Evolutionary conservation across 2,329 filamentous ascomycete genomes (phyloP).

Genomic region (Ascochyta fabae): DNA sequence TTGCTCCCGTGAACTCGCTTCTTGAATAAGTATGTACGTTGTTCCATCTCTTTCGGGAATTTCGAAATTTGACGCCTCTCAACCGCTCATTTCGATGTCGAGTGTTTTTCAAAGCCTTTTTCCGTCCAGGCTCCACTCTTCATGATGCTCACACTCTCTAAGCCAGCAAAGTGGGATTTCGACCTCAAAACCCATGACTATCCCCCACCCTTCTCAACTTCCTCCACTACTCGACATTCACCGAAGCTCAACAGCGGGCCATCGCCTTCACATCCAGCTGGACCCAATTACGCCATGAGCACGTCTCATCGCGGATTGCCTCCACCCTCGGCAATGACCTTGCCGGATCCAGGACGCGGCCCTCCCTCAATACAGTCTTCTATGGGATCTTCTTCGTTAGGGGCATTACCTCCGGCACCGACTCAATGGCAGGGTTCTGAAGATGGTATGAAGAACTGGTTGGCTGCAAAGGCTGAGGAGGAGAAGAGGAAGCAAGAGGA

Average conservation of each 20-base stretch:
- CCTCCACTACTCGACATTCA: conserved; percentile 48
- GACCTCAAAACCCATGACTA: conserved; percentile 59
- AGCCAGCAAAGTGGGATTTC: conserved; percentile 56
- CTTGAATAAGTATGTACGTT: conserved; percentile 48
- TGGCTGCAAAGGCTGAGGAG: conserved; percentile 60
- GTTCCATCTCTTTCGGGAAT: conserved; percentile 43
- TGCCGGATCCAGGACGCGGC: conserved; percentile 55
- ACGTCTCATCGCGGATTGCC: conserved; percentile 61
- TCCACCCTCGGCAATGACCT: conserved; percentile 60
- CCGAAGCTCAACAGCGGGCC: conserved; percentile 50
- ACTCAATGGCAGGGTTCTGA: conserved; percentile 59
- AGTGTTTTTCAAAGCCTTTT: conserved; percentile 26
- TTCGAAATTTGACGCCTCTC: conserved; percentile 36
- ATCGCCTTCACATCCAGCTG: conserved; percentile 51
- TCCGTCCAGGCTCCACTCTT: conserved; percentile 31
- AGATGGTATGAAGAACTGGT: conserved; percentile 60
- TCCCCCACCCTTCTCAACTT: conserved; percentile 51
- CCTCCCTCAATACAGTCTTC: conserved; percentile 39
- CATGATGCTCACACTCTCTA: conserved; percentile 61
- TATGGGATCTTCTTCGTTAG: conserved; percentile 34
- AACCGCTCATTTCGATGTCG: conserved; percentile 46
- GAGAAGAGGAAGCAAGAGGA: conserved; percentile 62
- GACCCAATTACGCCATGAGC: conserved; percentile 54
- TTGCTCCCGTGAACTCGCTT: conserved; percentile 43
- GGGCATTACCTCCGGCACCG: conserved; percentile 54